A percentile compares a stretch with the other conserved stretches of the same genome.
Conservation (phyloP, 495 filamentous ascomycete species). For the Talaromyces wortmannii region DNA sequence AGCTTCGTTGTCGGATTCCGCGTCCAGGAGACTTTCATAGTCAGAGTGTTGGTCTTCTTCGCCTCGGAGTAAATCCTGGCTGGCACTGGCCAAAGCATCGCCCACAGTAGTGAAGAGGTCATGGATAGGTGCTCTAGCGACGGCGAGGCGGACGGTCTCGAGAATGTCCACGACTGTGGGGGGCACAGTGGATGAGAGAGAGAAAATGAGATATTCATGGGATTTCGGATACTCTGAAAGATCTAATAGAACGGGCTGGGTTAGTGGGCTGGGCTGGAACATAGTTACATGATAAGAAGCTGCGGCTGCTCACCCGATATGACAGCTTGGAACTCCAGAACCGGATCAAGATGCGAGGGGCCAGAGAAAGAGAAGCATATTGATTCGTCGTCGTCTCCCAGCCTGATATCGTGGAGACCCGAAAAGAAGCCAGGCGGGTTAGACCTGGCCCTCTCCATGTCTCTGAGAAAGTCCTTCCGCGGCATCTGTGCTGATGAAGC, state of each 20-base stretch:
- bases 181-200: constrained; percentile 43
- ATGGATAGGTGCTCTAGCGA: constrained; percentile 19
- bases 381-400: constrained; percentile 56
- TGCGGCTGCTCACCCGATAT: constrained; percentile 37
- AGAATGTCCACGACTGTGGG: constrained; percentile 36
- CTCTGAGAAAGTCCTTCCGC: constrained; percentile 43
- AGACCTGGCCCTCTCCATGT: constrained; percentile 35
- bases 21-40: neutral
- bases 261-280: too few relatives aligned
- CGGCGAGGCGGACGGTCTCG: constrained; percentile 24
- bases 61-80: neutral
- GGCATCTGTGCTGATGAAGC: constrained; percentile 35
- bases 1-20: constrained; percentile 13
- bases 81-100: constrained; percentile 24
- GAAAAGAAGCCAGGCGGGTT: constrained; percentile 15
- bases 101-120: constrained; percentile 30
- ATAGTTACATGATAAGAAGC: neutral
- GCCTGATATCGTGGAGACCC: constrained; percentile 38
- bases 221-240: constrained; percentile 56
- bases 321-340: constrained; percentile 44
- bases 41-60: constrained; percentile 4
- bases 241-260: constrained; percentile 38
- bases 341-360: constrained; percentile 10
- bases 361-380: constrained; percentile 47
- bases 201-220: constrained; percentile 56